phyloP scores from a whole-genome alignment of 805 yeast species.

The Cyberlindnera nakhonratchasimensis region DNA sequence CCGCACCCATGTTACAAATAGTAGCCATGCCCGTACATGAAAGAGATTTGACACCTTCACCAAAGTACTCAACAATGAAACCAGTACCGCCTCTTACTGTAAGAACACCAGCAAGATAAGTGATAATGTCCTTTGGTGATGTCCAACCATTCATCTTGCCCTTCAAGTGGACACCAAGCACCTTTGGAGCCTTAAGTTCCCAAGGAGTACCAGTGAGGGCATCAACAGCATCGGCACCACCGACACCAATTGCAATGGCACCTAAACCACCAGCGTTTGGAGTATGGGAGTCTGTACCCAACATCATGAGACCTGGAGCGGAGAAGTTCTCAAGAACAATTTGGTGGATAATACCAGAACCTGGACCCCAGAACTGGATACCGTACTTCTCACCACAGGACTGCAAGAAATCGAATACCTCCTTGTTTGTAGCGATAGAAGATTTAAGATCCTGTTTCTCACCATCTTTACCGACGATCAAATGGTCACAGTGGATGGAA shows the following conservation, averaged over 20 bases:
- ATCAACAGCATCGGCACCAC: slow-evolving; percentile 99
- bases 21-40: slow-evolving; percentile 99
- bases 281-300: slow-evolving; percentile 98
- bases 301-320: slow-evolving; percentile 94
- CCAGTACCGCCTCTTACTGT: slow-evolving; percentile 99
- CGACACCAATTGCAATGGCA: slow-evolving; percentile 98
- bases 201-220: slow-evolving; percentile 96
- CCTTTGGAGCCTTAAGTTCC: slow-evolving; percentile 97
- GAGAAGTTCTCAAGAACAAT: slow-evolving; percentile 95
- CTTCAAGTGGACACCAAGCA: slow-evolving; percentile 89
- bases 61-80: slow-evolving; percentile 91
- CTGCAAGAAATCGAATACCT: slow-evolving; percentile 92
- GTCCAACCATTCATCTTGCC: slow-evolving; percentile 92
- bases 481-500: slow-evolving; percentile 96
- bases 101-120: slow-evolving; percentile 84
- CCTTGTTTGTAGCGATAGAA: slow-evolving; percentile 84
- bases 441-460: slow-evolving; percentile 78
- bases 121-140: slow-evolving; percentile 95
- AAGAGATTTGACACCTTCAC: slow-evolving; percentile 84
- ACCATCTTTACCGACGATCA: slow-evolving; percentile 94
- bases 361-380: slow-evolving; percentile 99
- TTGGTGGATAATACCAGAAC: slow-evolving; percentile 98
- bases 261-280: slow-evolving; percentile 99
- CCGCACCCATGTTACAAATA: slow-evolving; percentile 99
- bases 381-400: slow-evolving; percentile 93